These are phyloP conservation scores for Solanum pinnatisectum DNA, from an alignment of 257 asterid species.

Conservation along the genomic window DNA sequence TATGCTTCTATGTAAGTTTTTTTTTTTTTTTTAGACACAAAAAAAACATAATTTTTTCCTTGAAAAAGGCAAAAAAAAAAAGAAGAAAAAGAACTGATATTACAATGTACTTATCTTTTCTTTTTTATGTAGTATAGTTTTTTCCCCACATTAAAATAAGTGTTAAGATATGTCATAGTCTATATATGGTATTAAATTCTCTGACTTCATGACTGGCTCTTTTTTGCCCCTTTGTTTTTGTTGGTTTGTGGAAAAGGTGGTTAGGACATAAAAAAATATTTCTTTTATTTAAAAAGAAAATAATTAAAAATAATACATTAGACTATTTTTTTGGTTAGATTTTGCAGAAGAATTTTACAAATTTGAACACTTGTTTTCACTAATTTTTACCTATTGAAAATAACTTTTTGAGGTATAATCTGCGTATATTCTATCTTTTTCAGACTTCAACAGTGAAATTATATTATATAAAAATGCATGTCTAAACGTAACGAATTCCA, in stretches of 20 bases:
- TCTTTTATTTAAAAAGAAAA: no score
- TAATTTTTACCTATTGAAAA: not conserved
- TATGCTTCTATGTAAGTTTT: conserved; percentile 51
- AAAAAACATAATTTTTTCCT: not conserved
- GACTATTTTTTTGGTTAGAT: not conserved
- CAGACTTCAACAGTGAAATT: fast-evolving
- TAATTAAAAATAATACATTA: not conserved
- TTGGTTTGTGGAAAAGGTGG: not conserved
- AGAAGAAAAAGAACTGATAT: conserved; percentile 1
- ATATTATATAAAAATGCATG: not conserved
- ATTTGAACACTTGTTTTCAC: not conserved
- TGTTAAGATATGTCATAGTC: conserved; percentile 4
- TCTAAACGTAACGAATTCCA: not conserved
- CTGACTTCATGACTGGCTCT: not conserved
- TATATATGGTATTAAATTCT: not conserved
- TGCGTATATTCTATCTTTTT: no score
- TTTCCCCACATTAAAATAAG: not conserved
- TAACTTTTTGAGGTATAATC: not conserved
- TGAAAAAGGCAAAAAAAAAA: not conserved
- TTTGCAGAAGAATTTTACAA: not conserved
- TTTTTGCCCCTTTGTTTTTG: not conserved
- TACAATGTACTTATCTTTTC: conserved; percentile 8
- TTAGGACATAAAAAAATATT: not conserved
- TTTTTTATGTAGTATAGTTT: no score
- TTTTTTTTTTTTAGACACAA: not conserved